Base-by-base conservation (phyloP, 2,329 filamentous ascomycete genomes). In the Geosmithia morbida region DNA sequence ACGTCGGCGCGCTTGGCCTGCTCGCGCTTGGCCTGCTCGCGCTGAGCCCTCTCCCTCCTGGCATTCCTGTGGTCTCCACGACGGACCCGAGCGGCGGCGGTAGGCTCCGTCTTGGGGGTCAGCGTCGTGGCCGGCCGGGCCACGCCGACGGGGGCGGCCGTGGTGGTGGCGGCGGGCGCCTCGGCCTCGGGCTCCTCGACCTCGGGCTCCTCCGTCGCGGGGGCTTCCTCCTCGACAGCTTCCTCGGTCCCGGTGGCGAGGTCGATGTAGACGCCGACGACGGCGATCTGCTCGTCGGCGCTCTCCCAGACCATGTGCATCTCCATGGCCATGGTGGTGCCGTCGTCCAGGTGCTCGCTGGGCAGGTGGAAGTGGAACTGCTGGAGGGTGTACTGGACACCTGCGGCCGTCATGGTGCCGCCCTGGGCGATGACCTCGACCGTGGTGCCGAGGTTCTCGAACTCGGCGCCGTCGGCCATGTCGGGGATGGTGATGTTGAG, bases 311-410 rank as follows among this genome's bases (percentile, higher is more conserved):
- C 66, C 50, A 67, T 65, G 52, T 68, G 66, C 33, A 64, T 59
- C 51, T 69, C 66, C 52, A 67, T 54, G 17, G 65, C 61, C 47
- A 58, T 66, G 52, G 60, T 56, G 50, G 63, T 59, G 33, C 63
- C 54, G 59, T 63, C 51, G 58, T 77, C 61, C 47, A 67, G 67
- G 54, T 78, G 74, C 63, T 78, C 74, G 45, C 69, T 70, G 3
- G 74, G 73, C 0, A 70, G 73, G 59, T 77, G 74, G 60, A 77
- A 72, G 58, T 77, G 74, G 62, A 75, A 76, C 52, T 77, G 73
- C 43, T 59, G 61, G 29, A 76, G 62, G 1, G 51, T 55, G 58
- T 67, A 74, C 18, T 63, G 57, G 41, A 55, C 55, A 39, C 60
- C 63, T 1, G 55, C 59, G 45, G 68, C 57, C 1, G 51, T 60